These are phyloP conservation scores for Lunasporangiospora selenospora DNA, from an alignment of 192 early-diverging fungal species.

Conservation along the genomic window DNA sequence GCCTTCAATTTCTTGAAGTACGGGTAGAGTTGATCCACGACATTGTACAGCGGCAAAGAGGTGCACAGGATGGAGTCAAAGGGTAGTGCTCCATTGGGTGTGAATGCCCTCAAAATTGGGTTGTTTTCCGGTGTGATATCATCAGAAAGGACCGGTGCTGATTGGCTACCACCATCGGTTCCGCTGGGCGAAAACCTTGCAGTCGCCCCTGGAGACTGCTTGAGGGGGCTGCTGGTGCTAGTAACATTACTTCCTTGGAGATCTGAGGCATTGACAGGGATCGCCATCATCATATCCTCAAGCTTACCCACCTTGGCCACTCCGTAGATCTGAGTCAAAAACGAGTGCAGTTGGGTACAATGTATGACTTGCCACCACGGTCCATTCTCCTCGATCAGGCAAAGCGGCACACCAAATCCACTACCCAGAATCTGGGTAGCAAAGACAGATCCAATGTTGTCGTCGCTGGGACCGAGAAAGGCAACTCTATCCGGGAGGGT, in stretches of 20 bases:
- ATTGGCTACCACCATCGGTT: no score
- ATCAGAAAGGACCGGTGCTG: no score
- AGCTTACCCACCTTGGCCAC: conserved; percentile 10
- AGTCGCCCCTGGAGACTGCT: no score
- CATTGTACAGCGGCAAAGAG: conserved; percentile 15
- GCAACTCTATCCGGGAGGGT: conserved; percentile 9
- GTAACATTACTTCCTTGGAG: no score
- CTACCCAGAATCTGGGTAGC: conserved; percentile 18
- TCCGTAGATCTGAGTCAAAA: conserved; percentile 22
- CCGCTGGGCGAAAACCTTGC: no score
- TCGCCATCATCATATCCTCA: conserved; percentile 19
- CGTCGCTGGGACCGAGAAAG: conserved; percentile 25
- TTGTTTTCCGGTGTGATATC: no score
- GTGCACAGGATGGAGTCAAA: conserved; percentile 44
- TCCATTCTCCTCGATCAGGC: conserved; percentile 34
- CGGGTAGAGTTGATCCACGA: conserved; percentile 20
- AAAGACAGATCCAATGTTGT: conserved; percentile 8
- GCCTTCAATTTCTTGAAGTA: background rate
- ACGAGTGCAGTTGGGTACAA: conserved; percentile 15
- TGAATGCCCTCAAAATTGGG: conserved; percentile 17
- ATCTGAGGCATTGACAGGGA: conserved; percentile 16
- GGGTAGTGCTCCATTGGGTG: background rate
- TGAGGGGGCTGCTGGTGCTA: no score
- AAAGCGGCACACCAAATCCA: conserved; percentile 22
- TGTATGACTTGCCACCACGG: conserved; percentile 33